A percentile compares a stretch with the other conserved stretches of the same genome.
Conservation (phyloP, 495 filamentous ascomycete genomes). For the Penicillium simplicissimum region DNA sequence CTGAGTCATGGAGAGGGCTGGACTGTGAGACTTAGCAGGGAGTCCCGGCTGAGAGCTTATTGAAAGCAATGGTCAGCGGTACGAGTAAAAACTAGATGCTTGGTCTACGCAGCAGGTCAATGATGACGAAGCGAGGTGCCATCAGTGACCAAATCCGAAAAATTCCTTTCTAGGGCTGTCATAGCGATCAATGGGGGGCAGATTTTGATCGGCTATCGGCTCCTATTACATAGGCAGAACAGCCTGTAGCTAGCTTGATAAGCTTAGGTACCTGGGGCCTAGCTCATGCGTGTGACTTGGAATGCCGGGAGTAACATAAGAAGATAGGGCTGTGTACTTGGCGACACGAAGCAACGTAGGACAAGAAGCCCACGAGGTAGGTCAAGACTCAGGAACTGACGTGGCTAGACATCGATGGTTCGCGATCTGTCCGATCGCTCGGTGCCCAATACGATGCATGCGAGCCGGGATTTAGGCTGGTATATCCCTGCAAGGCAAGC, state of each 20-base stretch:
- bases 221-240: neutral
- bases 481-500: conserved; percentile 3
- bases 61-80: neutral
- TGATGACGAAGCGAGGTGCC: neutral
- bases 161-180: neutral
- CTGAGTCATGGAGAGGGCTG: neutral
- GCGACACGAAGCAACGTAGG: neutral
- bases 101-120: no score
- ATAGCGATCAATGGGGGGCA: neutral
- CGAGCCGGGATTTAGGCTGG: conserved; percentile 4
- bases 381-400: neutral
- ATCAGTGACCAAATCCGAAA: no score
- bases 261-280: neutral
- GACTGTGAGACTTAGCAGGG: neutral
- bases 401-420: conserved; percentile 4
- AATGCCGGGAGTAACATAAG: neutral
- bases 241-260: neutral
- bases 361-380: neutral
- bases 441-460: conserved; percentile 9
- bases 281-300: neutral
- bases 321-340: neutral
- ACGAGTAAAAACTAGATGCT: neutral
- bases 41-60: neutral
- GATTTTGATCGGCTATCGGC: neutral
- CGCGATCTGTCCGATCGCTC: conserved; percentile 14